These are phyloP conservation scores for Lactarius hatsudake DNA, from an alignment of 768 basidiomycete genomes.

Conservation along the genomic window DNA sequence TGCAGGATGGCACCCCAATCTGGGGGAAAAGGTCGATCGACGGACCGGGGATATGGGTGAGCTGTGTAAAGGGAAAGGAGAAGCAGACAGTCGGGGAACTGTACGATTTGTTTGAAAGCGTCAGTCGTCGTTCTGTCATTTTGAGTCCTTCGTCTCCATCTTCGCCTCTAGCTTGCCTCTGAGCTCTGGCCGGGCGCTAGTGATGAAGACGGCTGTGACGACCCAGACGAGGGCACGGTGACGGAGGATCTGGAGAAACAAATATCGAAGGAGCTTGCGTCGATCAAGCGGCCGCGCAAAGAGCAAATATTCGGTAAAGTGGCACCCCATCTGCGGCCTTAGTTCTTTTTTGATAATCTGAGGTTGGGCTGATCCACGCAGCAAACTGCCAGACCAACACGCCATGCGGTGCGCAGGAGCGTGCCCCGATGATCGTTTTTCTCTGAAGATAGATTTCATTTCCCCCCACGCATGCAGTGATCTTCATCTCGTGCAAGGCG, in stretches of 20 bases:
- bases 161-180: constrained; percentile 52
- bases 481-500: constrained; percentile 76
- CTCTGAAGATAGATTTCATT: neutral
- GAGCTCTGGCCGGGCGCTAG: constrained; percentile 62
- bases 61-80: constrained; percentile 83
- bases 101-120: constrained; percentile 75
- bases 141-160: neutral
- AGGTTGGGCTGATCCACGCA: constrained; percentile 33
- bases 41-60: constrained; percentile 85
- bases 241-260: constrained; percentile 63
- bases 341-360: neutral
- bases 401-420: constrained; percentile 57
- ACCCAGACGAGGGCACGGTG: constrained; percentile 36
- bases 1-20: constrained; percentile 63
- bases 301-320: constrained; percentile 64
- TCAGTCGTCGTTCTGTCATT: constrained; percentile 35
- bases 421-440: constrained; percentile 6
- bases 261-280: constrained; percentile 66
- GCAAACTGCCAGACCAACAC: constrained; percentile 79
- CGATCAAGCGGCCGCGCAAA: constrained; percentile 62
- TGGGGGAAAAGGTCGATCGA: constrained; percentile 66
- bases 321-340: neutral
- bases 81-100: constrained; percentile 73
- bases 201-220: constrained; percentile 27
- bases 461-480: constrained; percentile 43